Conservation (phyloP, 75 land plant genomes). For the Selaginella tamariscina region DNA sequence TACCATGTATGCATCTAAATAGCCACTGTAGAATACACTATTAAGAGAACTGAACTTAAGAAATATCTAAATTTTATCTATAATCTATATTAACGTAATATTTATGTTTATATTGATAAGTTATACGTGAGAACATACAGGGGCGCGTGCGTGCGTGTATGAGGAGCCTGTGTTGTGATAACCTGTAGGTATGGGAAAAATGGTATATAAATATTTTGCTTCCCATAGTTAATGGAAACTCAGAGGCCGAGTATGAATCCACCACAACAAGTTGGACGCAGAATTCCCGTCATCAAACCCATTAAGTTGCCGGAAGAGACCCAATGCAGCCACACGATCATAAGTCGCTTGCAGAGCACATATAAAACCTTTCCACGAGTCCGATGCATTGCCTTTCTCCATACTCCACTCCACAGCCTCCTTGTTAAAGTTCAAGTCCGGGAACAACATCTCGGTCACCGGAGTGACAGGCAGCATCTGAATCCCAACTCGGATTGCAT, state of each 20-base stretch:
- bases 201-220: too few relatives aligned
- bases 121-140: too few relatives aligned
- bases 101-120: too few relatives aligned
- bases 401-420: conserved; percentile 7
- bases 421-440: not conserved
- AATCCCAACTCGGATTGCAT: not conserved
- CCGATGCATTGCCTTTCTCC: not conserved
- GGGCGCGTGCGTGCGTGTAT: too few relatives aligned
- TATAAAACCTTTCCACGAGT: conserved; percentile 4
- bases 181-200: too few relatives aligned
- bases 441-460: not conserved
- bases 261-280: conserved; percentile 4
- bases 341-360: conserved; percentile 7
- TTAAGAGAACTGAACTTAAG: too few relatives aligned
- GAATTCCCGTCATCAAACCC: conserved; percentile 12
- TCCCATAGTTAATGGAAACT: too few relatives aligned
- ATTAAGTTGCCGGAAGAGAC: not conserved
- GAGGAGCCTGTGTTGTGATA: too few relatives aligned
- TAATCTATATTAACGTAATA: too few relatives aligned
- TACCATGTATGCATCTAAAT: too few relatives aligned
- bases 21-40: too few relatives aligned
- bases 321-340: not conserved
- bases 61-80: too few relatives aligned
- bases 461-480: conserved; percentile 8
- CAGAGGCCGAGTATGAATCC: conserved; percentile 4